phyloP scores from a whole-genome alignment of 352 stramenopile genomes.

The Phytophthora cactorum region DNA sequence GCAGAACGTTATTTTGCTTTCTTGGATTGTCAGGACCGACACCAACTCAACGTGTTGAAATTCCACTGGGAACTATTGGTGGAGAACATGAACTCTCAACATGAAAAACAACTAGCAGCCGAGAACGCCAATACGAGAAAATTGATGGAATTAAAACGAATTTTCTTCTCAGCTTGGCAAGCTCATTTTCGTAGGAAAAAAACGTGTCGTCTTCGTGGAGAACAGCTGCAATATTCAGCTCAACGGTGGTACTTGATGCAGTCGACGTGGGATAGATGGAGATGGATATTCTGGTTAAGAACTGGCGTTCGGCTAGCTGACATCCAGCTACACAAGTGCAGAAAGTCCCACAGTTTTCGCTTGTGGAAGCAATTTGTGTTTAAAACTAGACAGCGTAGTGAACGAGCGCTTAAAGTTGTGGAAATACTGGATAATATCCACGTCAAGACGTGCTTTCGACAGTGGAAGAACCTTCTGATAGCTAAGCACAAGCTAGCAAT shows the following conservation, averaged over 20 bases:
- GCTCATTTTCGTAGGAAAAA: neutral
- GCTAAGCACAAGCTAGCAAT: constrained; percentile 5
- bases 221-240: constrained; percentile 9
- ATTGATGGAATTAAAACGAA: neutral
- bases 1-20: constrained; percentile 1
- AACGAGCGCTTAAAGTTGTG: neutral
- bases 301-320: constrained; percentile 16
- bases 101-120: constrained; percentile 15
- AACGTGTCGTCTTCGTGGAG: constrained; percentile 13
- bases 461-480: constrained; percentile 24
- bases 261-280: constrained; percentile 26
- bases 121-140: constrained; percentile 1
- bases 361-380: constrained; percentile 31
- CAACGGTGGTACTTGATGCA: constrained; percentile 6
- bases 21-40: constrained; percentile 5
- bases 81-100: constrained; percentile 11
- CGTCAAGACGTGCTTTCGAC: constrained; percentile 16
- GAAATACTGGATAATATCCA: constrained; percentile 19
- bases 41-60: neutral
- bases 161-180: constrained; percentile 20
- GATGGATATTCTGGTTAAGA: constrained; percentile 16
- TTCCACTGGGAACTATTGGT: constrained; percentile 23
- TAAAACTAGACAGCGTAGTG: constrained; percentile 6
- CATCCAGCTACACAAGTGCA: constrained; percentile 14
- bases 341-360: constrained; percentile 15